Percentiles rank a stretch among this genome's conserved stretches.
Conservation (phyloP, 805 yeast genomes). For the Sugiyamaella qingdaonensis region DNA sequence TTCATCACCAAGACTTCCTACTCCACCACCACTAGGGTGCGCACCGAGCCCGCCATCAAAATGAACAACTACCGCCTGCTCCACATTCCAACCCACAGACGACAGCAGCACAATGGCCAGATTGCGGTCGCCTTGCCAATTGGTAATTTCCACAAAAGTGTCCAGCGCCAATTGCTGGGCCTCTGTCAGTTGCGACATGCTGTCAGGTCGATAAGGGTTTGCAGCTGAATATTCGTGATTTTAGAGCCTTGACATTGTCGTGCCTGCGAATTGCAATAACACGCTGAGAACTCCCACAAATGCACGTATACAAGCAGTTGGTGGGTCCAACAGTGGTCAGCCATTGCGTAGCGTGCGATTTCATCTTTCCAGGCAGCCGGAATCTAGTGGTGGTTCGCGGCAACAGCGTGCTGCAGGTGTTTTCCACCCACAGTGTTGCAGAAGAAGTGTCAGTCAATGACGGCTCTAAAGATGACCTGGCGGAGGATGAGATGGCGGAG, state of each 20-base stretch:
- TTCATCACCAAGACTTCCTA: background rate
- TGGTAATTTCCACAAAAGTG: slow-evolving; percentile 33
- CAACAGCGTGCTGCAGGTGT: slow-evolving; percentile 57
- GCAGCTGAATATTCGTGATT: background rate
- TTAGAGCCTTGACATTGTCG: background rate
- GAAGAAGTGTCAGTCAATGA: background rate
- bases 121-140: slow-evolving; percentile 28
- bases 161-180: slow-evolving; percentile 22
- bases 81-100: slow-evolving; percentile 39
- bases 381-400: slow-evolving; percentile 70
- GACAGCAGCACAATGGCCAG: slow-evolving; percentile 30
- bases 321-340: slow-evolving; percentile 71
- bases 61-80: slow-evolving; percentile 24
- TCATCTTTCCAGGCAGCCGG: slow-evolving; percentile 35
- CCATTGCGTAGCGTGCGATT: slow-evolving; percentile 45
- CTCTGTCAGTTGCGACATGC: slow-evolving; percentile 5
- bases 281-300: slow-evolving; percentile 26
- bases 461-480: slow-evolving; percentile 15
- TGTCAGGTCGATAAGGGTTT: slow-evolving; percentile 7
- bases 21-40: background rate
- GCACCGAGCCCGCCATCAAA: slow-evolving; percentile 16
- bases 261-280: background rate
- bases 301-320: slow-evolving; percentile 79
- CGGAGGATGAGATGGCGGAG: slow-evolving; percentile 25
- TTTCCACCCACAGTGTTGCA: slow-evolving; percentile 16